Conservation (phyloP, 768 basidiomycete genomes). For the Lentinula lateritia region DNA sequence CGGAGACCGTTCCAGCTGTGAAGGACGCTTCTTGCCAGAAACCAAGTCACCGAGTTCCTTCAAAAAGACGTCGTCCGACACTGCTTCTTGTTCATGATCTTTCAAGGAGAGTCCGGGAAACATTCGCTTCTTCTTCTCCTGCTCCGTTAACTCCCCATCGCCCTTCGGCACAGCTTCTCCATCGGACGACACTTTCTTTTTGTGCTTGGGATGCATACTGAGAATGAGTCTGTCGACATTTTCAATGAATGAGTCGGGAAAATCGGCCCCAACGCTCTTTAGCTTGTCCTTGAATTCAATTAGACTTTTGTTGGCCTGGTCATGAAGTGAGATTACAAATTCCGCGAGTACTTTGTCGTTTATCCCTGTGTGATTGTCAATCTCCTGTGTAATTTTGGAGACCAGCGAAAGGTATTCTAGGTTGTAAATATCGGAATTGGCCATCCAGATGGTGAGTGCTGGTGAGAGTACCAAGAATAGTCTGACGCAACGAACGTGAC, state of each 20-base stretch:
- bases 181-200: slow-evolving; percentile 48
- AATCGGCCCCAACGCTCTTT: slow-evolving; percentile 69
- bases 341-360: slow-evolving; percentile 94
- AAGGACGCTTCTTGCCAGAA: slow-evolving; percentile 56
- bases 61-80: slow-evolving; percentile 75
- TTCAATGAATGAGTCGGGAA: slow-evolving; percentile 87
- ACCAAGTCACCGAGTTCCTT: slow-evolving; percentile 90
- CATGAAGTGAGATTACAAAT: slow-evolving; percentile 89
- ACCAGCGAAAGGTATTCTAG: slow-evolving; percentile 92
- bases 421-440: slow-evolving; percentile 77
- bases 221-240: slow-evolving; percentile 93
- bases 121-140: slow-evolving; percentile 75
- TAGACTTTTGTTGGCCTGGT: slow-evolving; percentile 67
- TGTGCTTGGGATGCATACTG: slow-evolving; percentile 93
- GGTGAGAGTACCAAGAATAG: not conserved
- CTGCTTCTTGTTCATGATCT: slow-evolving; percentile 60
- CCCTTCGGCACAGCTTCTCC: slow-evolving; percentile 26
- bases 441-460: slow-evolving; percentile 32
- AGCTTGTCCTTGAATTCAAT: slow-evolving; percentile 79
- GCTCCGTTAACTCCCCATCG: slow-evolving; percentile 42
- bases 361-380: slow-evolving; percentile 79
- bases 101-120: slow-evolving; percentile 88
- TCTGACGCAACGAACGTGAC: not conserved
- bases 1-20: slow-evolving; percentile 36
- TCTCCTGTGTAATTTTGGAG: slow-evolving; percentile 87